Evolutionary conservation across 768 basidiomycete genomes (phyloP).

Genomic region (Xerocomellus intermedius): DNA sequence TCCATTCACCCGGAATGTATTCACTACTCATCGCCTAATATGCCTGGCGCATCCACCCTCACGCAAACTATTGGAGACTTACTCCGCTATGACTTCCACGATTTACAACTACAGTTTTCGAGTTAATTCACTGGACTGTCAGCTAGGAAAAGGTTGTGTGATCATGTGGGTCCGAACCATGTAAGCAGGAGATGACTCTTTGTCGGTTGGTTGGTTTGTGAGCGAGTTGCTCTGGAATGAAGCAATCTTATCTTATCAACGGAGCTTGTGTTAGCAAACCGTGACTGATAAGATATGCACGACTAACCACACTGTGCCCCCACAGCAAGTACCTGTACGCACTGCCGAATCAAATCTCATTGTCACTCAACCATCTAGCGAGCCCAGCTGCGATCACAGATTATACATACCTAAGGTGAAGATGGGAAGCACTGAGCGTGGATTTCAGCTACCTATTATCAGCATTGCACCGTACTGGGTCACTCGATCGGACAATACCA

Average conservation of each 20-base stretch:
- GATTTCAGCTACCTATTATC: conserved; percentile 61
- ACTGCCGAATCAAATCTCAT: neutral
- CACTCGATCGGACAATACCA: conserved; percentile 27
- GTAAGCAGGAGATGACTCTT: neutral
- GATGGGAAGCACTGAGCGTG: conserved; percentile 11
- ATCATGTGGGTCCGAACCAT: neutral
- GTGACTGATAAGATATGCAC: neutral
- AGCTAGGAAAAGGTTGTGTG: neutral
- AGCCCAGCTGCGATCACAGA: neutral
- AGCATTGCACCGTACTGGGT: conserved; percentile 64
- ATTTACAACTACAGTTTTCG: neutral
- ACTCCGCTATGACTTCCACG: neutral
- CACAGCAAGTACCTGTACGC: no score
- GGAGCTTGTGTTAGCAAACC: neutral
- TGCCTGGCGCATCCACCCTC: neutral
- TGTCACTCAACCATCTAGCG: neutral
- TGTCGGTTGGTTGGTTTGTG: neutral
- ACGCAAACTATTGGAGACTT: neutral
- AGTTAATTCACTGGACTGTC: neutral
- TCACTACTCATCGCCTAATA: conserved; percentile 23
- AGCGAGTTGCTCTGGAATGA: neutral
- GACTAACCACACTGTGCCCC: no score
- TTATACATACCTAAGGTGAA: neutral
- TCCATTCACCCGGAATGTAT: conserved; percentile 19
- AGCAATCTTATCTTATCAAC: conserved; percentile 20